Evolutionary conservation across 139 green algal species (phyloP).

Genomic region (Volvox reticuliferus): DNA sequence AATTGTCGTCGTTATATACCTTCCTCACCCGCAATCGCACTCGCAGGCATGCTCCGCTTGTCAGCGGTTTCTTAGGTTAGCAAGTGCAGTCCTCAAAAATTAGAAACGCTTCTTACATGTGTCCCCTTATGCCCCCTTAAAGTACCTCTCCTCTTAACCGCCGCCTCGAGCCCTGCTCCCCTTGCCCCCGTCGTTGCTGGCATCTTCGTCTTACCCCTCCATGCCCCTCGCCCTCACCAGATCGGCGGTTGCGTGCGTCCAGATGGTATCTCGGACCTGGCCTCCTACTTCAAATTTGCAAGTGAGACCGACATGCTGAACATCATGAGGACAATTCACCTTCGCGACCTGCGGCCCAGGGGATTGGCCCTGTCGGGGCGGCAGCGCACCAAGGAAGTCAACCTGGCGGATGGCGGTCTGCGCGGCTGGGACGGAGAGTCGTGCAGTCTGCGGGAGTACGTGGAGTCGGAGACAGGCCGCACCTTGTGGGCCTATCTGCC

Average conservation of each 20-base stretch:
- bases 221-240: background rate
- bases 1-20: too few relatives aligned
- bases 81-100: too few relatives aligned
- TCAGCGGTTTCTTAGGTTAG: too few relatives aligned
- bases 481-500: slow-evolving; percentile 23
- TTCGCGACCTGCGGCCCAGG: slow-evolving; percentile 42
- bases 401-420: slow-evolving; percentile 23
- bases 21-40: too few relatives aligned
- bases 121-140: too few relatives aligned
- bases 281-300: slow-evolving; percentile 19
- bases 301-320: slow-evolving; percentile 20
- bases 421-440: slow-evolving; percentile 37
- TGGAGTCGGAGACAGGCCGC: slow-evolving; percentile 15
- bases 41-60: too few relatives aligned
- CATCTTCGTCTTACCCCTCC: background rate
- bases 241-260: slow-evolving; percentile 37
- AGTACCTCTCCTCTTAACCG: too few relatives aligned
- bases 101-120: too few relatives aligned
- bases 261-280: slow-evolving; percentile 27
- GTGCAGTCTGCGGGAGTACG: slow-evolving; percentile 33
- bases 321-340: background rate
- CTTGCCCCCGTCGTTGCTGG: too few relatives aligned
- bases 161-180: too few relatives aligned
- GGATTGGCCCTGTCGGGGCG: slow-evolving; percentile 17
- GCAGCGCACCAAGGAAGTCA: slow-evolving; percentile 14